phyloP scores from a whole-genome alignment of 2,329 filamentous ascomycete genomes.

The Xylariaceae sp. region DNA sequence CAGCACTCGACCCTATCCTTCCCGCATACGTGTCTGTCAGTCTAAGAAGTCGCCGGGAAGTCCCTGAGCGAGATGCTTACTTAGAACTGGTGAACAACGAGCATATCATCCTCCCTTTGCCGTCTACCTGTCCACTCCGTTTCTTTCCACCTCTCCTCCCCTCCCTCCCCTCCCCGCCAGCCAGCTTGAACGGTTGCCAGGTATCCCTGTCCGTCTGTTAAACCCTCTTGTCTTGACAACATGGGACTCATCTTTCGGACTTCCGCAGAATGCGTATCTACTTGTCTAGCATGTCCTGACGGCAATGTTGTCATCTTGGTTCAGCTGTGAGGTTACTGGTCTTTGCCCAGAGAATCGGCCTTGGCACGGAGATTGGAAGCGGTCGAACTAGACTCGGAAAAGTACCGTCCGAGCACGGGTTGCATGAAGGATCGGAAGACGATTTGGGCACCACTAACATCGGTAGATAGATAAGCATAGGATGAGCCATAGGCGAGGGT shows the following conservation, averaged over 20 bases:
- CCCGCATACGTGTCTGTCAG: conserved; percentile 6
- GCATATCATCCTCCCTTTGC: background rate
- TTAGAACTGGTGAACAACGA: conserved; percentile 2
- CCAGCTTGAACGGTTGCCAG: background rate
- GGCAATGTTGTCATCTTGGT: conserved; percentile 14
- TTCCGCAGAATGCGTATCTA: conserved; percentile 19
- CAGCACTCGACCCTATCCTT: background rate
- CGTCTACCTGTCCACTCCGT: background rate
- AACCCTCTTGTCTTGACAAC: conserved; percentile 11
- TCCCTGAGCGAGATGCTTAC: background rate
- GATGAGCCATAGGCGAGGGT: conserved; percentile 6
- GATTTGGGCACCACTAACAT: conserved; percentile 77
- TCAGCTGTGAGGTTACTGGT: conserved; percentile 46
- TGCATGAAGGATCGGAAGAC: conserved; percentile 95
- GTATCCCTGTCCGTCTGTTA: conserved; percentile 11
- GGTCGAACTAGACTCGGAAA: conserved; percentile 62
- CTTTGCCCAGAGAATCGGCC: conserved; percentile 70
- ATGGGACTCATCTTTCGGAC: conserved; percentile 14
- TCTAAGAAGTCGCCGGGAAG: background rate
- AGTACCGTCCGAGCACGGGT: conserved; percentile 90
- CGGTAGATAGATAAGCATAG: conserved; percentile 18
- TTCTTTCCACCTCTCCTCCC: background rate
- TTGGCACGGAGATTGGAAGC: conserved; percentile 84
- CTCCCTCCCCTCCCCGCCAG: background rate
- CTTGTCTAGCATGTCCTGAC: conserved; percentile 19